Evolutionary conservation across 2,329 filamentous ascomycete species (phyloP).

Genomic region (Metarhizium brunneum): DNA sequence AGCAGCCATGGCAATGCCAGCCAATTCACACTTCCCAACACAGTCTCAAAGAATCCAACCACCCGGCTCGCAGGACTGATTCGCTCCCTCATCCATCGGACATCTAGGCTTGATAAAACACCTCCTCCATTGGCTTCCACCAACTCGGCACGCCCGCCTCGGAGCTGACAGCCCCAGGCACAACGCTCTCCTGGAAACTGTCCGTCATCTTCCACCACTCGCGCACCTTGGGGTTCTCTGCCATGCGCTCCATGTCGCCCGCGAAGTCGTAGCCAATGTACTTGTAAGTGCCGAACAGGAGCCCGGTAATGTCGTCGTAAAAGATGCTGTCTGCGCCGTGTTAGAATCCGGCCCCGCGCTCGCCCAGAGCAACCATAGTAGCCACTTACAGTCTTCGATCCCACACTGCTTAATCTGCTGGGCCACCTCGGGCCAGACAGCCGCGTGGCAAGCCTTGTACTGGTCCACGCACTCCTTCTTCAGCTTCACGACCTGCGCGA

Average conservation of each 20-base stretch:
- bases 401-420: conserved; percentile 68
- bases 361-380: neutral
- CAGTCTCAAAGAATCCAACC: neutral
- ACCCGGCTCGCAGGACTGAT: neutral
- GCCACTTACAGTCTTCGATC: conserved; percentile 58
- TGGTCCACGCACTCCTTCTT: conserved; percentile 55
- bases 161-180: conserved; percentile 49
- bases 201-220: conserved; percentile 82
- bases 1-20: too few relatives aligned
- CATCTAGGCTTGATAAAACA: conserved; percentile 49
- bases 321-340: conserved; percentile 56
- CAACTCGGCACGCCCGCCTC: conserved; percentile 51
- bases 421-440: conserved; percentile 69
- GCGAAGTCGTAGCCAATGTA: conserved; percentile 67
- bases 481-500: conserved; percentile 66
- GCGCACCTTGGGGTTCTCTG: conserved; percentile 59
- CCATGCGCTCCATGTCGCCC: conserved; percentile 69
- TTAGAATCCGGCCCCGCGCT: neutral
- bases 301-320: conserved; percentile 51
- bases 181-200: conserved; percentile 57
- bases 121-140: conserved; percentile 63
- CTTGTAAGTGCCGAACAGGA: conserved; percentile 69
- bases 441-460: conserved; percentile 66
- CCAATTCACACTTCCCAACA: too few relatives aligned
- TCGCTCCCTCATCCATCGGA: neutral